Conservation (phyloP, 176 grass and related monocot genomes). For the Juncus inflexus region DNA sequence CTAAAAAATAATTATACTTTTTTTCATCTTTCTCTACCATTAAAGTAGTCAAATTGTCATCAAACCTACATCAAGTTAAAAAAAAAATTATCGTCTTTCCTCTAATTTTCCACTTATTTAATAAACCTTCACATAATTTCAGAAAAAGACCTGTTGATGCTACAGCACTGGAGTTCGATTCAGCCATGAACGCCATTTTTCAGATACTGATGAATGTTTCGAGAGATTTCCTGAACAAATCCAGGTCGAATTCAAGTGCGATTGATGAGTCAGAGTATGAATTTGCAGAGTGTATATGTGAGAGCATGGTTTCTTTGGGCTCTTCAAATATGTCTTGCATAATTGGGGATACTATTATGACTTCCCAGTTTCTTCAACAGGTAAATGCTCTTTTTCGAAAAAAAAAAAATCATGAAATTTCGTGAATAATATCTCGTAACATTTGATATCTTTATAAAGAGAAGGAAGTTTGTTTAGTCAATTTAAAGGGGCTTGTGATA, state of each 20-base stretch:
- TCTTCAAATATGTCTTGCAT: slow-evolving; percentile 98
- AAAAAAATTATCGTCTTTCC: background rate
- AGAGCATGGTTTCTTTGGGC: slow-evolving; percentile 87
- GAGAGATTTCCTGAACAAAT: slow-evolving; percentile 72
- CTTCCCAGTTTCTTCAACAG: slow-evolving; percentile 81
- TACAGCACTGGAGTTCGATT: slow-evolving; percentile 73
- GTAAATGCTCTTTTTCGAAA: slow-evolving; percentile 34
- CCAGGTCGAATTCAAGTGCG: slow-evolving; percentile 41
- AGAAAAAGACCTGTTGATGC: slow-evolving; percentile 86
- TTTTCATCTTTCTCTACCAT: slow-evolving; percentile 6
- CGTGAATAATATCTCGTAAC: background rate
- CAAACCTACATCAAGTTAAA: background rate
- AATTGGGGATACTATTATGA: slow-evolving; percentile 58
- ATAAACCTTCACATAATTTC: slow-evolving; percentile 14
- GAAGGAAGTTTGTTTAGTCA: too few species aligned
- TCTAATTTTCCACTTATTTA: slow-evolving; percentile 7
- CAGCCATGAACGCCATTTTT: slow-evolving; percentile 70
- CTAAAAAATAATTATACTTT: background rate
- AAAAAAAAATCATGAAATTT: slow-evolving; percentile 6
- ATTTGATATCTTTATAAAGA: too few species aligned
- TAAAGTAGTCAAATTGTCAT: too few species aligned
- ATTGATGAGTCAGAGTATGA: slow-evolving; percentile 85
- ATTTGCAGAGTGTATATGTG: slow-evolving; percentile 75
- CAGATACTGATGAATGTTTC: slow-evolving; percentile 90
- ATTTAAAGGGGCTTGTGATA: too few species aligned